Percentiles rank a stretch among this genome's conserved stretches.
phyloP scores from a whole-genome alignment of 257 asterid species.

The Vinca minor region DNA sequence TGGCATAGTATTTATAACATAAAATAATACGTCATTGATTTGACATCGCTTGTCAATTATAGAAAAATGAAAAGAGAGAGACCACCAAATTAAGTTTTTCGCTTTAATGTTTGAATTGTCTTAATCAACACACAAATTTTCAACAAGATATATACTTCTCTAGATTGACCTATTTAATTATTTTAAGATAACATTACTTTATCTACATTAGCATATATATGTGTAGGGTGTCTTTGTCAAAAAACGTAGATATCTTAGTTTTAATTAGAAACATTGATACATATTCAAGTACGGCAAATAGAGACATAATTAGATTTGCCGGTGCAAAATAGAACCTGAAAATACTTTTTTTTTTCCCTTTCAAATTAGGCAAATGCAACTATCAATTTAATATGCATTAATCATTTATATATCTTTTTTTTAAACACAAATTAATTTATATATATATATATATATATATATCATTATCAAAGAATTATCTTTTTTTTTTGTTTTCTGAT shows the following conservation, averaged over 20 bases:
- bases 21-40: no score
- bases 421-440: no score
- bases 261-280: neutral
- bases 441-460: no score
- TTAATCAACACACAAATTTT: no score
- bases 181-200: neutral
- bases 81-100: no score
- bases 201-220: neutral
- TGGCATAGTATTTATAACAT: no score
- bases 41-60: no score
- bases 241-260: neutral
- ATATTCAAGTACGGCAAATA: neutral
- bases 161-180: no score
- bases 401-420: no score
- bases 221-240: constrained; percentile 8
- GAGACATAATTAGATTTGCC: neutral
- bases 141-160: no score
- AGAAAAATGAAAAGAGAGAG: no score
- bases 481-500: neutral
- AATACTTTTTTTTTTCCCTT: neutral
- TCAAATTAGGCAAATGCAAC: neutral
- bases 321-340: neutral
- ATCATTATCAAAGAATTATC: constrained; percentile 15
- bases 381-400: neutral
- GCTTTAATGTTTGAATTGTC: no score